Conservation (phyloP, 129 eudicot species). For the Centaurea solstitialis region DNA sequence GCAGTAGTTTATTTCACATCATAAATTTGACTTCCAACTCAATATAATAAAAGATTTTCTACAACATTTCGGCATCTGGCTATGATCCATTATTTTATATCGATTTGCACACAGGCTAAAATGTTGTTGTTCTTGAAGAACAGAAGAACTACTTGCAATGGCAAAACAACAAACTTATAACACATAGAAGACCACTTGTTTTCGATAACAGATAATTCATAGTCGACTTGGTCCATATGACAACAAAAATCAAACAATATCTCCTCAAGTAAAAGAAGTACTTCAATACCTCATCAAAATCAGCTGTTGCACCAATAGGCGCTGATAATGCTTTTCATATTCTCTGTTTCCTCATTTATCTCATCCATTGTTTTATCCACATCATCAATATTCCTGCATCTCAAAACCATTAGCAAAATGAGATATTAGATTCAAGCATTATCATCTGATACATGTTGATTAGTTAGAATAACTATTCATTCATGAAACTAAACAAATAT, state of each 20-base stretch:
- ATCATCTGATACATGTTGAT: slow-evolving; percentile 38
- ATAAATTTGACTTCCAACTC: too few relatives aligned
- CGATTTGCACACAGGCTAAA: too few relatives aligned
- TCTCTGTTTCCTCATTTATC: slow-evolving; percentile 64
- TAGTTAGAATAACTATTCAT: neutral
- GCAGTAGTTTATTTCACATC: too few relatives aligned
- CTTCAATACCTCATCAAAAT: slow-evolving; percentile 53
- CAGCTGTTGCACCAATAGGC: slow-evolving; percentile 67
- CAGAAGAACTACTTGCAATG: too few relatives aligned
- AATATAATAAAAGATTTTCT: too few relatives aligned
- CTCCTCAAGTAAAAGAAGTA: neutral
- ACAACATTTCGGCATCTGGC: too few relatives aligned
- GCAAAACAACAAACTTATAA: too few relatives aligned
- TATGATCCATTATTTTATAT: too few relatives aligned
- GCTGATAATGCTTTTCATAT: slow-evolving; percentile 57
- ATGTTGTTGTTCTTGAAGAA: too few relatives aligned
- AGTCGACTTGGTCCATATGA: slow-evolving; percentile 2
- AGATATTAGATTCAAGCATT: slow-evolving; percentile 47
- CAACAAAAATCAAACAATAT: too few relatives aligned
- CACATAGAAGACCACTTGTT: too few relatives aligned
- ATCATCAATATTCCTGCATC: slow-evolving; percentile 52
- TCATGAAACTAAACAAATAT: neutral
- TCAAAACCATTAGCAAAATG: neutral
- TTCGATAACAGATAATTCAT: neutral
- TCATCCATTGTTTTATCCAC: slow-evolving; percentile 69